phyloP scores from a whole-genome alignment of 2,329 filamentous ascomycete species.

The Calonectria fujianensis region DNA sequence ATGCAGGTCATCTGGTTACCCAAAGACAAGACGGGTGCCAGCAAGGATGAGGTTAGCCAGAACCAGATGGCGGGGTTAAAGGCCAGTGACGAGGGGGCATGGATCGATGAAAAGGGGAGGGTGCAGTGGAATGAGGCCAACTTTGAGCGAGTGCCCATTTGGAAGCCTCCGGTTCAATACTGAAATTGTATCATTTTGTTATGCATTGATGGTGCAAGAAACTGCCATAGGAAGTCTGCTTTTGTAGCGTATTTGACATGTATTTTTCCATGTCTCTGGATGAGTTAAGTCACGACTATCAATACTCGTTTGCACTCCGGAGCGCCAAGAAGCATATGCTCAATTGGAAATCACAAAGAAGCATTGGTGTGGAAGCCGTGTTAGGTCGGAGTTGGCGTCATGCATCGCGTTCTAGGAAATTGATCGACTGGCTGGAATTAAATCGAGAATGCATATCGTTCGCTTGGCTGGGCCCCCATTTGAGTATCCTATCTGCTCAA shows the following conservation, averaged over 20 bases:
- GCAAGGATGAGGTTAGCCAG: not conserved
- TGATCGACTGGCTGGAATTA: not conserved
- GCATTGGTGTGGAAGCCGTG: too few relatives aligned
- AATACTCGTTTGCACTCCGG: too few relatives aligned
- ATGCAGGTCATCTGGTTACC: not conserved
- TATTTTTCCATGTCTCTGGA: not conserved
- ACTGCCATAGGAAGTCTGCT: not conserved
- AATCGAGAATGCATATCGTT: not conserved
- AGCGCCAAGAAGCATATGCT: too few relatives aligned
- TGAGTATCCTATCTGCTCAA: not conserved
- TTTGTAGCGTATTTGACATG: not conserved
- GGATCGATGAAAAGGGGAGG: not conserved
- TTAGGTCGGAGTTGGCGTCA: not conserved
- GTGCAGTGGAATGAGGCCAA: not conserved
- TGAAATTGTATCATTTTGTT: not conserved
- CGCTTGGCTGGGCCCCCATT: not conserved
- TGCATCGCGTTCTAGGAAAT: too few relatives aligned
- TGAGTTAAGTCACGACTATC: not conserved
- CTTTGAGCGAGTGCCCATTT: slow-evolving; percentile 1
- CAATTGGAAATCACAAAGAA: too few relatives aligned
- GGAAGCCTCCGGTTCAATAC: not conserved
- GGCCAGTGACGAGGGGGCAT: not conserved
- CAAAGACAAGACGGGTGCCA: not conserved
- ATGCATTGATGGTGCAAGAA: not conserved
- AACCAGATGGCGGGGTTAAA: not conserved